Conservation (phyloP, 192 early-diverging fungal species). For the Coemansia sp. region DNA sequence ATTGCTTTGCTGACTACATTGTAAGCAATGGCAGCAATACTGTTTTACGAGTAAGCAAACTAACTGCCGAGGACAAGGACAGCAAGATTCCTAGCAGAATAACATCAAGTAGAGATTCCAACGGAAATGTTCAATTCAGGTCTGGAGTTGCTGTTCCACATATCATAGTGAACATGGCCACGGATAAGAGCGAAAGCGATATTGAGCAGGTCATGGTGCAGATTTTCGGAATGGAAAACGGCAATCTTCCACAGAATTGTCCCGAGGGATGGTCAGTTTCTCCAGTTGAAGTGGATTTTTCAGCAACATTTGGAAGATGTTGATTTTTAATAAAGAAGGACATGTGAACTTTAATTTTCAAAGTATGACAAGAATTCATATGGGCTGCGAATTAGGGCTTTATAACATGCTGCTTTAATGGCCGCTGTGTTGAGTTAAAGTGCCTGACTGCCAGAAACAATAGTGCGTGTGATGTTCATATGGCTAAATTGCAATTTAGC, state of each 20-base stretch:
- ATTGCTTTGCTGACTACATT: slow-evolving; percentile 49
- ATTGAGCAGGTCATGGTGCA: slow-evolving; percentile 30
- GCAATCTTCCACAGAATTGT: slow-evolving; percentile 10
- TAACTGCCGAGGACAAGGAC: slow-evolving; percentile 5
- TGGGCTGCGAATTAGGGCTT: no score
- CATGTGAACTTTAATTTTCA: no score
- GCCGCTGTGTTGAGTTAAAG: no score
- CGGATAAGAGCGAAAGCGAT: slow-evolving; percentile 17
- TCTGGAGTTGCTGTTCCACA: slow-evolving; percentile 34
- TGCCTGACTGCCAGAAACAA: not conserved
- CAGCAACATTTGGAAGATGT: slow-evolving; percentile 23
- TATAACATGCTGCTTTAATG: no score
- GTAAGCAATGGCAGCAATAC: slow-evolving; percentile 51
- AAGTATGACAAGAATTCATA: no score
- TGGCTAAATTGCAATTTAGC: slow-evolving; percentile 8
- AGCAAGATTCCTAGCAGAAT: slow-evolving; percentile 9
- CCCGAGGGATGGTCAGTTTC: slow-evolving; percentile 37
- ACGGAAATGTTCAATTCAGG: not conserved
- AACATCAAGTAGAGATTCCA: not conserved
- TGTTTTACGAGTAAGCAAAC: slow-evolving; percentile 33
- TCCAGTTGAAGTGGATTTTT: slow-evolving; percentile 33
- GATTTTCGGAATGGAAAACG: slow-evolving; percentile 38
- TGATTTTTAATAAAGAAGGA: slow-evolving; percentile 3
- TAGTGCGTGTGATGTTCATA: slow-evolving; percentile 8
- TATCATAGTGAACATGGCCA: slow-evolving; percentile 32